These are phyloP conservation scores for Endothia cerciana DNA, from an alignment of 2,329 filamentous ascomycete species.

Conservation along the genomic window DNA sequence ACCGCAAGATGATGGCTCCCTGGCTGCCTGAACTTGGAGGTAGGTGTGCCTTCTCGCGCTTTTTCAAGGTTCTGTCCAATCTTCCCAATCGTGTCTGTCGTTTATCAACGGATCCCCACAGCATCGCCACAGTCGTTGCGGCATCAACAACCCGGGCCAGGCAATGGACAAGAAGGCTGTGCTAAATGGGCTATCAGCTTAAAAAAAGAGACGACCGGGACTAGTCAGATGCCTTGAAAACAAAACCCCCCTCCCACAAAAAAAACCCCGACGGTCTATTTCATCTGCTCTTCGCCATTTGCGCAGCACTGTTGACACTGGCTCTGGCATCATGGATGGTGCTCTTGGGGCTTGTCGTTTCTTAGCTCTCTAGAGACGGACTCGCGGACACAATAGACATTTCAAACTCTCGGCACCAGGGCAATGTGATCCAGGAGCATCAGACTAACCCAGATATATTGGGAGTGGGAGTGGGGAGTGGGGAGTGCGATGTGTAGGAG, in stretches of 20 bases:
- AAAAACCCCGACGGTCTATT: background rate
- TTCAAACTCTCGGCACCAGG: background rate
- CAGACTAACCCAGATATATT: background rate
- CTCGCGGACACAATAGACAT: background rate
- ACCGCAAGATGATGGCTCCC: background rate
- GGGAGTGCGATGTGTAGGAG: background rate
- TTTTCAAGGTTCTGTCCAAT: background rate
- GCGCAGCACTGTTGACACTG: background rate
- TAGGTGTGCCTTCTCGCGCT: background rate
- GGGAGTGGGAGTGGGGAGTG: background rate
- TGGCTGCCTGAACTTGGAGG: background rate
- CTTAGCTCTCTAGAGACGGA: background rate
- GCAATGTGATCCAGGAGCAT: background rate
- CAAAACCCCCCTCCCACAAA: too few species aligned
- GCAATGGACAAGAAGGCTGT: conserved; percentile 21
- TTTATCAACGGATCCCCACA: conserved; percentile 47
- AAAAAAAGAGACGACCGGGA: background rate
- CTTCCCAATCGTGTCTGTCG: background rate
- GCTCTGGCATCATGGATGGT: background rate
- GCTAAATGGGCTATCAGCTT: conserved; percentile 18
- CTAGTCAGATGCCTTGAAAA: background rate
- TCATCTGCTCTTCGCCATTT: background rate
- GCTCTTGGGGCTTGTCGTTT: background rate
- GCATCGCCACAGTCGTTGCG: conserved; percentile 63
- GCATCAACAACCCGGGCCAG: conserved; percentile 38